Base-by-base conservation (phyloP, 2,329 filamentous ascomycete species). In the Trichoderma sp. region DNA sequence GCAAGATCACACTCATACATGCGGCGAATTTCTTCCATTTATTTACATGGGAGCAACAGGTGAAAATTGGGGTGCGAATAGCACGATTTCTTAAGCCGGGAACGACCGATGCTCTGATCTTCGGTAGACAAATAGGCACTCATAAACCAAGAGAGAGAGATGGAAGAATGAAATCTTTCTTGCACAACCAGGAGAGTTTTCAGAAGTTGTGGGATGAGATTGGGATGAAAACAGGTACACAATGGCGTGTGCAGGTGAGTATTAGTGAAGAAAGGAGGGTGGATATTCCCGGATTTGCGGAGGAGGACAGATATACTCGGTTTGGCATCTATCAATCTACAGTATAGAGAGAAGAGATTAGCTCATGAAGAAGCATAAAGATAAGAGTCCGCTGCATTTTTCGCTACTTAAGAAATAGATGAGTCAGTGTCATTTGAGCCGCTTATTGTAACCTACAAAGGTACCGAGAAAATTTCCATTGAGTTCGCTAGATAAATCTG, bases 21-120 rank as follows among this genome's bases (percentile, higher is more conserved):
- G 64, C 50, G 12, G 64, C 43, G 6, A 67, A 67, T 39, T 67
- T 67, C 15, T 67, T 67, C 23, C 64, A 67, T n/a, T n/a, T 67
- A 20, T 67, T 67, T 23, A 43, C 50, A 15, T 67, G 64, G 64
- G 64, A 67, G 23, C 23, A 57, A 13, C 64, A 67, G 36, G 50
- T 67, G n/a, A 39, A 57, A 5, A 57, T 39, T 6, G 64, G 64
- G 4, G 20, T 30, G 32, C 20, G 64, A 28, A 43, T 67, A 67
- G 13, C 15, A 13, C 50, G 64, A 30, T 67, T 67, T 28, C 3
- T 67, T 17, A 50, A 30, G 17, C 64, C 64, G 0, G 64, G 50
- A 15, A 30, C 32, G 2, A 28, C 13, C 17, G 23, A 67, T 12
- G 32, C 64, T 8, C 55, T 67, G n/a, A 39, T 67, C 6, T 67